These are phyloP conservation scores for Penium margaritaceum DNA, from an alignment of 139 green algal species.

Conservation along the genomic window DNA sequence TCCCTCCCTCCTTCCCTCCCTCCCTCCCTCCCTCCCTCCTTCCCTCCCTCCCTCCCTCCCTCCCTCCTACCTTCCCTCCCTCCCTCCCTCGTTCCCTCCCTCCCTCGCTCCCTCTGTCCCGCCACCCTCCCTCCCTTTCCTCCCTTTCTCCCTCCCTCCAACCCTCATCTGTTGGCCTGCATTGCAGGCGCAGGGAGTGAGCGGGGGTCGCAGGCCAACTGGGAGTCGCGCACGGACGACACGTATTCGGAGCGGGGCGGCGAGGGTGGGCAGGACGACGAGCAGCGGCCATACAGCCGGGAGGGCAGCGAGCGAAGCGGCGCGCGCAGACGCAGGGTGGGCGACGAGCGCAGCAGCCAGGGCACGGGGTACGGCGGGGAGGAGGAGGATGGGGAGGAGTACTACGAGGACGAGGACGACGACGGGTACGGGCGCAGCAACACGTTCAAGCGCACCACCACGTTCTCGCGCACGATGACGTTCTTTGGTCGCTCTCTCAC, in stretches of 20 bases:
- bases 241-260: background rate
- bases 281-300: background rate
- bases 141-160: background rate
- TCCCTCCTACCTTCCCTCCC: too few relatives aligned
- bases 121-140: background rate
- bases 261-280: background rate
- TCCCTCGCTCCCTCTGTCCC: background rate
- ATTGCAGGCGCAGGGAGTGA: background rate
- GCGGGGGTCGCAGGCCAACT: background rate
- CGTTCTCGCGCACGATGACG: conserved; percentile 8
- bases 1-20: too few relatives aligned
- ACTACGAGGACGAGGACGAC: background rate
- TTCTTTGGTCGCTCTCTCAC: conserved; percentile 4
- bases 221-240: background rate
- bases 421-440: background rate
- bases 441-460: background rate
- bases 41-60: too few relatives aligned
- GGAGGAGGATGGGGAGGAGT: conserved; percentile 3
- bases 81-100: background rate
- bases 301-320: background rate
- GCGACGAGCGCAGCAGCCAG: background rate
- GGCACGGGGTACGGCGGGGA: conserved; percentile 1
- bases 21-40: too few relatives aligned
- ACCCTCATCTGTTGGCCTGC: background rate
- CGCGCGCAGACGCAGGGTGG: background rate